phyloP scores from a whole-genome alignment of 257 asterid species.

The Salvia rosmarinus region DNA sequence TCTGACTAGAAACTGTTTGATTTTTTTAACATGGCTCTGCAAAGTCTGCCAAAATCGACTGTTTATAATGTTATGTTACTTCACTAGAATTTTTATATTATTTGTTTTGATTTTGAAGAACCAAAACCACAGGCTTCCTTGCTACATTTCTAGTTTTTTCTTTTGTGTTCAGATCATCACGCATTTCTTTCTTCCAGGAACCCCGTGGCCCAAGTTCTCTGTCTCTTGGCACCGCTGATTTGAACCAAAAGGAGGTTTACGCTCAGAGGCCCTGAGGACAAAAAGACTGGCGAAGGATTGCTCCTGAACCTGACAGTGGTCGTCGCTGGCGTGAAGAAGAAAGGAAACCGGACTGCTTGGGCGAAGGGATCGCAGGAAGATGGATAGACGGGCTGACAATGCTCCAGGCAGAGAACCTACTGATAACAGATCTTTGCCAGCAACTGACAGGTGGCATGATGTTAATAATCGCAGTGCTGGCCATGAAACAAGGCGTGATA shows the following conservation, averaged over 20 bases:
- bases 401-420: slow-evolving; percentile 67
- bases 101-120: slow-evolving; percentile 14
- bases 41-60: not conserved
- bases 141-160: slow-evolving; percentile 7
- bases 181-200: slow-evolving; percentile 51
- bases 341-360: slow-evolving; percentile 98
- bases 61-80: slow-evolving; percentile 1
- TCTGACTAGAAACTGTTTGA: not conserved
- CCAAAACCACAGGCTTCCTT: not conserved
- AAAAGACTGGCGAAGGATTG: slow-evolving; percentile 80
- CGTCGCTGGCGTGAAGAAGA: slow-evolving; percentile 99
- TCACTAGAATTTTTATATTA: not conserved
- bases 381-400: slow-evolving; percentile 78
- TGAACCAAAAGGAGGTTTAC: slow-evolving; percentile 83
- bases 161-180: slow-evolving; percentile 5
- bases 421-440: slow-evolving; percentile 64
- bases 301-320: slow-evolving; percentile 72
- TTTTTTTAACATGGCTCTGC: not conserved
- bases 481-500: slow-evolving; percentile 83
- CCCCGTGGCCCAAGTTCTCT: slow-evolving; percentile 81
- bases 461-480: slow-evolving; percentile 66
- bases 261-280: slow-evolving; percentile 76
- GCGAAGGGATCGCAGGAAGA: slow-evolving; percentile 89
- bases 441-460: slow-evolving; percentile 82
- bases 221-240: slow-evolving; percentile 79